A percentile compares a stretch with the other conserved stretches of the same genome.
phyloP scores from a whole-genome alignment of 2,329 filamentous ascomycete genomes.

The Neurospora crassa region DNA sequence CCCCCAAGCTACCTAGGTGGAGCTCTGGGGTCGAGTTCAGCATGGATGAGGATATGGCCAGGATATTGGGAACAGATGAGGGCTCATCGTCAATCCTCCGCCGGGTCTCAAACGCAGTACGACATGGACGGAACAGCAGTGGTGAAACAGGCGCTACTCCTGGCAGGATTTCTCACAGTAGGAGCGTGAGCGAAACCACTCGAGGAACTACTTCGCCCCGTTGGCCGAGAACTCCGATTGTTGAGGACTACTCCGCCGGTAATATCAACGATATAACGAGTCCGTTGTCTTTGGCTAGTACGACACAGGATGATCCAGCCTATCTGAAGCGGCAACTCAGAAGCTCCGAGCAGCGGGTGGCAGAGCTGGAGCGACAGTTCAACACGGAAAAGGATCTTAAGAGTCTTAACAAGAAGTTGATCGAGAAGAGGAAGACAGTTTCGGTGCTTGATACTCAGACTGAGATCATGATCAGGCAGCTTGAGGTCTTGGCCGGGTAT shows the following conservation, averaged over 20 bases:
- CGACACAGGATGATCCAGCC: conserved; percentile 48
- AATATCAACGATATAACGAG: conserved; percentile 57
- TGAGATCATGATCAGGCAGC: conserved; percentile 87
- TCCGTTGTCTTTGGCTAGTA: conserved; percentile 54
- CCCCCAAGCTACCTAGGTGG: conserved; percentile 62
- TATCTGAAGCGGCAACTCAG: conserved; percentile 67
- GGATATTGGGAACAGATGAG: conserved; percentile 73
- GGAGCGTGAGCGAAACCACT: conserved; percentile 60
- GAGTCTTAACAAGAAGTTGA: conserved; percentile 75
- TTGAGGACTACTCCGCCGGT: conserved; percentile 32
- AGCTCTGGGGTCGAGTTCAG: conserved; percentile 80
- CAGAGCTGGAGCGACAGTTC: conserved; percentile 77
- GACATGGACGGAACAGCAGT: conserved; percentile 84
- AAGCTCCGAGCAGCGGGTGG: conserved; percentile 73
- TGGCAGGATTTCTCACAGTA: conserved; percentile 40
- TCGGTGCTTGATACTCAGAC: conserved; percentile 89
- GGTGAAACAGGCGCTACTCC: conserved; percentile 44
- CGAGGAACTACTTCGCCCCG: conserved; percentile 53
- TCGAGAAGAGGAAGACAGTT: conserved; percentile 92
- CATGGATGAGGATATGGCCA: conserved; percentile 91
- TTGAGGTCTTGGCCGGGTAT: conserved; percentile 82
- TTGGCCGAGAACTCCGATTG: conserved; percentile 59
- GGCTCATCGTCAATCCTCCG: conserved; percentile 71
- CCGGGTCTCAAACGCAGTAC: conserved; percentile 85
- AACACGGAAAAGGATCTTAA: conserved; percentile 55